Conservation (phyloP, 495 filamentous ascomycete genomes). For the Aspergillus nanangensis region DNA sequence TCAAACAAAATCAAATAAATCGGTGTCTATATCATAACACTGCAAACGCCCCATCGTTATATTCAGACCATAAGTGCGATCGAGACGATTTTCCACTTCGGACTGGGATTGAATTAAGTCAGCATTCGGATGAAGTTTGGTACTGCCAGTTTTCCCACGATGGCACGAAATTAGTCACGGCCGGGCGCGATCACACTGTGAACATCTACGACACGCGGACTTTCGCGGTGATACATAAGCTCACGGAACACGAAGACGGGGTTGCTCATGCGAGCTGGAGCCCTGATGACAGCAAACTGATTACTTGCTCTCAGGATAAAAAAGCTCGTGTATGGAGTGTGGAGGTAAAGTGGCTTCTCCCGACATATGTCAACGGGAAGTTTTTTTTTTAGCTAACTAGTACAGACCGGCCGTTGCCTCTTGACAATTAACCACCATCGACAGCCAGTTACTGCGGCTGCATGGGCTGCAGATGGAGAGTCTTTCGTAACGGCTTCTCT, state of each 20-base stretch:
- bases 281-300: slow-evolving; percentile 79
- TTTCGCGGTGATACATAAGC: slow-evolving; percentile 59
- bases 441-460: slow-evolving; percentile 79
- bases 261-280: slow-evolving; percentile 85
- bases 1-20: slow-evolving; percentile 77
- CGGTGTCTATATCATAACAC: slow-evolving; percentile 88
- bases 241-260: slow-evolving; percentile 60
- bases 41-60: slow-evolving; percentile 73
- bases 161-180: slow-evolving; percentile 76
- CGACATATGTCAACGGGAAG: too few relatives aligned
- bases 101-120: slow-evolving; percentile 58
- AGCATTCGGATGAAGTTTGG: slow-evolving; percentile 87
- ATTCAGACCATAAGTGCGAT: slow-evolving; percentile 83
- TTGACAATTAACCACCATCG: slow-evolving; percentile 61
- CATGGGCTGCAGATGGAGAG: slow-evolving; percentile 76
- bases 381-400: slow-evolving; percentile 1
- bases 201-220: slow-evolving; percentile 76
- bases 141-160: slow-evolving; percentile 86
- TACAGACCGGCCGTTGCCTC: slow-evolving; percentile 65
- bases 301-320: slow-evolving; percentile 73
- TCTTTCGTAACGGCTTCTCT: slow-evolving; percentile 79
- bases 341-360: slow-evolving; percentile 48
- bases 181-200: slow-evolving; percentile 67
- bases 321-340: slow-evolving; percentile 76
- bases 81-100: slow-evolving; percentile 71